Conservation (phyloP, 225 moss, liverwort and hornwort genomes). For the Polytrichum commune region DNA sequence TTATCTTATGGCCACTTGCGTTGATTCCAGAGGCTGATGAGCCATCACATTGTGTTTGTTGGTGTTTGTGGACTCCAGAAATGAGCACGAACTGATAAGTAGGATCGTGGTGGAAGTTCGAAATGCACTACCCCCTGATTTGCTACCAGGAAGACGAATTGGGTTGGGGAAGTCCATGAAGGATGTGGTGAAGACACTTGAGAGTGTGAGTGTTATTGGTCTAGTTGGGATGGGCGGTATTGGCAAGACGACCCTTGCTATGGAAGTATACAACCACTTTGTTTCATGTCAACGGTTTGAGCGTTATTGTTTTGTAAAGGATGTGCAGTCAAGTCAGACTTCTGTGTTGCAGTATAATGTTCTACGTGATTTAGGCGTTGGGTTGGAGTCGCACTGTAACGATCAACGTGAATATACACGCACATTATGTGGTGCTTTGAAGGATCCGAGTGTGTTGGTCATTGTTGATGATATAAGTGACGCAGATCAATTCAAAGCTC, state of each 20-base stretch:
- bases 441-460: not conserved
- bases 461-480: conserved; percentile 8
- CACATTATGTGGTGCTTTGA: not conserved
- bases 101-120: conserved; percentile 7
- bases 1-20: no score
- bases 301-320: not conserved
- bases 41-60: not conserved
- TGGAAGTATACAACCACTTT: conserved; percentile 1
- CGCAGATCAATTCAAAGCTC: not conserved
- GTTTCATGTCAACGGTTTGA: not conserved
- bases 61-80: not conserved
- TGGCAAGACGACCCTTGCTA: conserved; percentile 13
- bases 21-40: not conserved
- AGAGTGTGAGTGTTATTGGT: not conserved
- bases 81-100: conserved; percentile 7
- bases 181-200: not conserved
- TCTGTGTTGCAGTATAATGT: not conserved
- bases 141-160: not conserved
- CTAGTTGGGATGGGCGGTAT: conserved; percentile 11
- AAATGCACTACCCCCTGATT: not conserved
- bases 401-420: no score
- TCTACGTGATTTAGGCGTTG: not conserved
- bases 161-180: conserved; percentile 4
- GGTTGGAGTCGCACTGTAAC: no score
- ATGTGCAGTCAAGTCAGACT: conserved; percentile 6